Conservation (phyloP, 345 rosid species). For the Boechera retrofracta region DNA sequence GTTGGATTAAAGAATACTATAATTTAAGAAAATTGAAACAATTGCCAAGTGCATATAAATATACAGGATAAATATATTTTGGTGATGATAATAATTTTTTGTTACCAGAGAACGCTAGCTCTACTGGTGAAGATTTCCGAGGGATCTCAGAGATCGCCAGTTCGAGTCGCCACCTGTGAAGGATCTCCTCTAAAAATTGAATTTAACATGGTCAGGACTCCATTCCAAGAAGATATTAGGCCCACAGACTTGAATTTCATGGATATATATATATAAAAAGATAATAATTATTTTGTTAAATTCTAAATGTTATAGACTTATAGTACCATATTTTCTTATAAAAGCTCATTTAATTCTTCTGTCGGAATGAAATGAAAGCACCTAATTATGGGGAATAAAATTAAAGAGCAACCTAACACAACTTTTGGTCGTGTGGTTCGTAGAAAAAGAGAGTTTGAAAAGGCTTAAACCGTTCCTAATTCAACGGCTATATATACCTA, state of each 20-base stretch:
- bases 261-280: too few relatives aligned
- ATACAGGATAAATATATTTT: too few relatives aligned
- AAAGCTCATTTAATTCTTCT: background rate
- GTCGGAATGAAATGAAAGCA: slow-evolving; percentile 36
- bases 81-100: too few relatives aligned
- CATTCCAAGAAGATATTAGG: too few relatives aligned
- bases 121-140: too few relatives aligned
- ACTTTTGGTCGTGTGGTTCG: slow-evolving; percentile 40
- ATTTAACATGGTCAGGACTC: too few relatives aligned
- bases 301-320: background rate
- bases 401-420: slow-evolving; percentile 36
- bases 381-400: slow-evolving; percentile 42
- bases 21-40: background rate
- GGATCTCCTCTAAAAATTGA: too few relatives aligned
- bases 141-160: too few relatives aligned
- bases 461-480: slow-evolving; percentile 29
- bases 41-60: background rate
- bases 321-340: background rate
- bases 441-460: slow-evolving; percentile 32
- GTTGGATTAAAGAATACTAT: background rate
- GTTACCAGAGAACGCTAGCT: too few relatives aligned
- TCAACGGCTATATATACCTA: slow-evolving; percentile 38
- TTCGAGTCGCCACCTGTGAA: too few relatives aligned
- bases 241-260: too few relatives aligned
- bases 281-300: too few relatives aligned